Percentiles rank a stretch among this genome's conserved stretches.
phyloP scores from a whole-genome alignment of 441 rosid species.

The Rhodomyrtus psidioides region DNA sequence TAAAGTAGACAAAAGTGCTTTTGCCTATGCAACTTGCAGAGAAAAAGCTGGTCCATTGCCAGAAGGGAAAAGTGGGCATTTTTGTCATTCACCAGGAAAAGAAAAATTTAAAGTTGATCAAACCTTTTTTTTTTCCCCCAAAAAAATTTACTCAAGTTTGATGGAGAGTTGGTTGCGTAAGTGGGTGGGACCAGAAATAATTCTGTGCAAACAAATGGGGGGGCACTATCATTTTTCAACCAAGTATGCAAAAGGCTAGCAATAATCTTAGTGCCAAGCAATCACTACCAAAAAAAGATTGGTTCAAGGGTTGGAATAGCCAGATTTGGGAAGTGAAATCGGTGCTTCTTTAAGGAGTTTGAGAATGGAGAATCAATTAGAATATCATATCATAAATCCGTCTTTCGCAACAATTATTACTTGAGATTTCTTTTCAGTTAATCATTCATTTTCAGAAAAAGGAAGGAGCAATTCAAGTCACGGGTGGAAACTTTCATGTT shows the following conservation, averaged over 20 bases:
- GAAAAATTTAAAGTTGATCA: background rate
- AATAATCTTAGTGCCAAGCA: conserved; percentile 8
- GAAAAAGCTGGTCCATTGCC: conserved; percentile 12
- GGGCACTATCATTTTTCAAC: conserved; percentile 20
- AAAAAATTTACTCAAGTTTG: conserved; percentile 10
- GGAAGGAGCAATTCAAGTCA: background rate
- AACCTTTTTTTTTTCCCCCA: background rate
- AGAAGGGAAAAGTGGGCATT: conserved; percentile 21
- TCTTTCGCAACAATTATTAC: background rate
- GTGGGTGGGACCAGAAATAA: conserved; percentile 29
- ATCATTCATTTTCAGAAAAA: background rate
- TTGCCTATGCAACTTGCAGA: conserved; percentile 28
- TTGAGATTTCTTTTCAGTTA: background rate
- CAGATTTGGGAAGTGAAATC: background rate
- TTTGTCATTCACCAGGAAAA: conserved; percentile 18
- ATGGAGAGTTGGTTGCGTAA: conserved; percentile 22
- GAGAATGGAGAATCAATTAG: background rate
- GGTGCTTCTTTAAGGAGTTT: background rate
- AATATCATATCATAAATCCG: background rate
- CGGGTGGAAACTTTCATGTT: background rate
- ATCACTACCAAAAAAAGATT: conserved; percentile 7
- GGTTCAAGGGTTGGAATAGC: conserved; percentile 1
- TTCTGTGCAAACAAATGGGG: conserved; percentile 18
- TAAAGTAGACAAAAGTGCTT: conserved; percentile 26
- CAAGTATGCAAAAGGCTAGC: conserved; percentile 12